Conservation (phyloP, 352 stramenopile genomes). For the Pythium myriotylum region DNA sequence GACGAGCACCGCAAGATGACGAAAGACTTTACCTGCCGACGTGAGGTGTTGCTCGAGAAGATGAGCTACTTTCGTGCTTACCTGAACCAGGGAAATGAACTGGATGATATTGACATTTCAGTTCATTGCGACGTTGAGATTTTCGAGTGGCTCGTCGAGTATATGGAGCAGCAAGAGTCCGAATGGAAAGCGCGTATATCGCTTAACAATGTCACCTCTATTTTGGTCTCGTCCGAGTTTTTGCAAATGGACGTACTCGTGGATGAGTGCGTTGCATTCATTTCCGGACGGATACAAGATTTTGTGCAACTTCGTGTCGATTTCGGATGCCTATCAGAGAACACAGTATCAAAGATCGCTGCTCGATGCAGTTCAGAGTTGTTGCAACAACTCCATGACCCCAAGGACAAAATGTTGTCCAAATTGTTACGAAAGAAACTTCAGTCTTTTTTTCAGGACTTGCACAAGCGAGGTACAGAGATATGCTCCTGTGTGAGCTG, state of each 20-base stretch:
- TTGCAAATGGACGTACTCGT: constrained; percentile 91
- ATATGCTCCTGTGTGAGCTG: constrained; percentile 54
- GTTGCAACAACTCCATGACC: constrained; percentile 74
- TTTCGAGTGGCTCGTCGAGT: constrained; percentile 91
- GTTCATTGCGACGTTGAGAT: constrained; percentile 93
- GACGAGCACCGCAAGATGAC: constrained; percentile 86
- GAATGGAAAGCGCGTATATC: constrained; percentile 53
- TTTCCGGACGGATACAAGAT: constrained; percentile 68
- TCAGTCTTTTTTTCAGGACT: constrained; percentile 46
- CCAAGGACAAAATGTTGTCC: constrained; percentile 87
- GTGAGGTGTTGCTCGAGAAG: constrained; percentile 78
- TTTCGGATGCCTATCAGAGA: constrained; percentile 82
- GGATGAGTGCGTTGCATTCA: constrained; percentile 81
- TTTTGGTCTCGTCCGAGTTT: constrained; percentile 92
- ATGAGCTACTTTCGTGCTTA: constrained; percentile 93
- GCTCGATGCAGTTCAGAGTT: constrained; percentile 50
- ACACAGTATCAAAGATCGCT: constrained; percentile 72
- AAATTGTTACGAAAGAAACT: constrained; percentile 87
- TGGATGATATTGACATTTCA: constrained; percentile 92
- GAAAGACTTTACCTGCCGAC: constrained; percentile 86
- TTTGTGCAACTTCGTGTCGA: constrained; percentile 88
- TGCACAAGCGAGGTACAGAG: constrained; percentile 25
- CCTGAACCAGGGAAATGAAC: constrained; percentile 70
- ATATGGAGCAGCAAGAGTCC: constrained; percentile 66
- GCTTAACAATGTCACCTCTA: constrained; percentile 81